Evolutionary conservation across 169 alveolate species (phyloP).

Genomic region (Sarcocystis neurona): DNA sequence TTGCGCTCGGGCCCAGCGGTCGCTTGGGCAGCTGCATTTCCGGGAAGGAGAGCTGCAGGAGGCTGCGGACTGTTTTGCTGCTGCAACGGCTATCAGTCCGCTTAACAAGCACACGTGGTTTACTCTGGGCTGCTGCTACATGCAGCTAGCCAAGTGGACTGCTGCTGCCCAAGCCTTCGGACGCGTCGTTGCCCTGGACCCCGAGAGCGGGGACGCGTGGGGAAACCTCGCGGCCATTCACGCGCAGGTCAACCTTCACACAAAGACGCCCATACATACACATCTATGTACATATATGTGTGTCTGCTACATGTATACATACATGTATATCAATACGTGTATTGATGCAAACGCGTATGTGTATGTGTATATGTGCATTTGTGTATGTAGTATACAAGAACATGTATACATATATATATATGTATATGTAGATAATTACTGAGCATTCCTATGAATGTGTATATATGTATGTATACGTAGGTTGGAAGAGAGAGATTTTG

Average conservation of each 20-base stretch:
- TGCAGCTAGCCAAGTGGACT: constrained; percentile 77
- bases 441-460: too few species aligned
- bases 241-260: constrained; percentile 35
- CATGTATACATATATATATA: too few species aligned
- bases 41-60: constrained; percentile 69
- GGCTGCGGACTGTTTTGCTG: constrained; percentile 81
- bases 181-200: constrained; percentile 83
- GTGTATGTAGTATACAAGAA: too few species aligned
- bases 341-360: too few species aligned
- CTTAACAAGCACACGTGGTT: constrained; percentile 88
- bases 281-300: too few species aligned
- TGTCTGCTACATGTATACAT: too few species aligned
- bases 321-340: too few species aligned
- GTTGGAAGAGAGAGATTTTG: too few species aligned
- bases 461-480: too few species aligned
- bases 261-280: background rate
- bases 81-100: constrained; percentile 82
- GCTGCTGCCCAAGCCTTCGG: constrained; percentile 83
- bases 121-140: constrained; percentile 81
- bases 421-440: too few species aligned
- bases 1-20: constrained; percentile 88
- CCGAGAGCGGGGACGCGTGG: constrained; percentile 91
- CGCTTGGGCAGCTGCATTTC: constrained; percentile 78
- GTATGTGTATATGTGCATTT: too few species aligned
- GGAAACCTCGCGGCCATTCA: constrained; percentile 90